These are phyloP conservation scores for Psilocybe sp. DNA, from an alignment of 768 basidiomycete genomes.

Conservation along the genomic window DNA sequence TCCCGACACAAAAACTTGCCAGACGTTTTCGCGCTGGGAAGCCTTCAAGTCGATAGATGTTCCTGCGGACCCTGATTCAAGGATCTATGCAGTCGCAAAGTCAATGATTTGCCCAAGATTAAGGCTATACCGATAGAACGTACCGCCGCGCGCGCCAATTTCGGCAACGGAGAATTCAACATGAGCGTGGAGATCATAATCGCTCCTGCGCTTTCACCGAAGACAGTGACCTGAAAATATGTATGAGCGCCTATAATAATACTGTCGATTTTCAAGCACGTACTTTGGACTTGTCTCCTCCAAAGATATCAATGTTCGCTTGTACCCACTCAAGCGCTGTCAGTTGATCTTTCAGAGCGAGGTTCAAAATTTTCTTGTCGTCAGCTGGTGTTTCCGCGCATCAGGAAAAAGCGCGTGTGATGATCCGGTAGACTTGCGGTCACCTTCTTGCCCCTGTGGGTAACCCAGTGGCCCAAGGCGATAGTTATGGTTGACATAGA, in stretches of 20 bases:
- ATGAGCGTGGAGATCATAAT: constrained; percentile 39
- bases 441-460: constrained; percentile 35
- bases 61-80: constrained; percentile 40
- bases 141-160: constrained; percentile 31
- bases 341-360: constrained; percentile 46
- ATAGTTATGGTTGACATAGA: constrained; percentile 39
- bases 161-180: constrained; percentile 29
- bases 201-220: constrained; percentile 58
- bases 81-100: constrained; percentile 26
- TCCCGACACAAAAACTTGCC: constrained; percentile 35
- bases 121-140: background rate
- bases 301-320: constrained; percentile 55
- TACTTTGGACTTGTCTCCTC: constrained; percentile 44
- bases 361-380: constrained; percentile 35
- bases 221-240: constrained; percentile 39
- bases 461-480: constrained; percentile 47
- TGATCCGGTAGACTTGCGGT: background rate
- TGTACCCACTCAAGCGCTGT: constrained; percentile 55
- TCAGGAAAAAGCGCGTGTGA: background rate
- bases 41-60: constrained; percentile 29
- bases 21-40: constrained; percentile 27
- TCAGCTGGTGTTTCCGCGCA: constrained; percentile 22
- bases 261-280: background rate
- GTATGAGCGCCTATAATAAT: background rate
- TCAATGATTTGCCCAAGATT: background rate